Evolutionary conservation across 169 alveolate genomes (phyloP), one percentile per base, ranked within the genome.

Genomic region (Plasmodium inui): DNA sequence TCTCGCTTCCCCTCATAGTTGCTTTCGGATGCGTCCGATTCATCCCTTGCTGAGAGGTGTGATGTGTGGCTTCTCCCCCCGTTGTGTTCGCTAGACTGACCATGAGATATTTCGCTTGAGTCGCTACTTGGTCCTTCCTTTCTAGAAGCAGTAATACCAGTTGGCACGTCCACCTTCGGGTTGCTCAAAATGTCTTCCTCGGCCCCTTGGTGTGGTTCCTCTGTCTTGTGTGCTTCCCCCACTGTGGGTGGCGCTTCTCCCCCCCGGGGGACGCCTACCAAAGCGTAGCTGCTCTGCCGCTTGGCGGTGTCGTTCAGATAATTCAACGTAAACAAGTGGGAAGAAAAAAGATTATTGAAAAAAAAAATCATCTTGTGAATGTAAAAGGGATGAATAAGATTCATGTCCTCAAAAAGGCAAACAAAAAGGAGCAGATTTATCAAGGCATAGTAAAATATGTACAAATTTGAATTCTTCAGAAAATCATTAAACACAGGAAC

Each of bases 361-460:
- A 89, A 89, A 44, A 89, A 89, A n/a, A 89, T 89, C n/a, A 89
- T 19, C 67, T 89, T 89, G 3, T n/a, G 94, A 39, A 89, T 79
- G 37, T 89, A 89, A 73, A 57, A 89, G 2, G 94, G 94, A 19
- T 89, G 94, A 37, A 89, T 89, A 61, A 89, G n/a, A 73, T 89
- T 37, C 34, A 89, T 28, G 50, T 89, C 94, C 41, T 89, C 94
- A 61, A 89, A 79, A 39, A 78, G 82, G 30, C 83, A 89, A 22
- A 89, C 46, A 79, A 89, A 79, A 61, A 39, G 78, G 3, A 89
- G 46, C 30, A 89, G 10, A 37, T 89, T 89, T n/a, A 89, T 79
- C 55, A 89, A 70, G 12, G 94, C 72, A 37, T 89, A 89, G 19
- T 89, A 89, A 79, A 89, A 89, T 22, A 89, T 46, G 34, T 76